Evolutionary conservation across 1,139 yeast genomes (phyloP), one percentile per base, ranked within the genome.

Genomic region (Suhomyces atakaporum): DNA sequence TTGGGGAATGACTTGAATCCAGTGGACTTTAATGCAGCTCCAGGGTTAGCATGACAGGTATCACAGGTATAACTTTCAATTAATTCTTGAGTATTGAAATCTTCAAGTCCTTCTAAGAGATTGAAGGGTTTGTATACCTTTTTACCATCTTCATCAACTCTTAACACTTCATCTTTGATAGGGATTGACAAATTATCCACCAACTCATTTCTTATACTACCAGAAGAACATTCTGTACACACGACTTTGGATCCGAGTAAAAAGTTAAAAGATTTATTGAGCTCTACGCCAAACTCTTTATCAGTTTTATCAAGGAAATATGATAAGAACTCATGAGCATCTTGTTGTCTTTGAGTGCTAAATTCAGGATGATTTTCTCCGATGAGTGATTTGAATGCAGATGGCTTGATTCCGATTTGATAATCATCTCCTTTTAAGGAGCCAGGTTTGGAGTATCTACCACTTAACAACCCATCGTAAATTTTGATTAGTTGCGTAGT

Each of bases 341-440:
- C 99, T 58, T 92, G 98, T 54, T 92, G 99, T 50, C 81, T 78
- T 73, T 83, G 86, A 0, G 96, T 82, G 31, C 82, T 73, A 52
- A 92, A 92, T 54, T 92, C 98, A 11, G 73, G 71, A 58, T 92
- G 95, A 28, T 79, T 79, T 37, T 75, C 75, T 1, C 96, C 97
- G 38, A 94, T 69, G 18, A 88, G 65, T 3, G 76, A 66, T 57
- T 90, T 92, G 60, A 92, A 82, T 40, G 82, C 73, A 1, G 78
- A 67, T 1, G 96, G 97, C 37, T 79, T 77, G 18, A 92, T 73
- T 3, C 97, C 97, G 26, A 67, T 54, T 53, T 88, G 94, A 54
- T 82, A 86, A 14, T 69, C 73, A 9, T 74, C 77, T 8, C 69
- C 72, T 34, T 66, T 63, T 11, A 58, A 35, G 25, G 70, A 71